Evolutionary conservation across 2,329 filamentous ascomycete genomes (phyloP).

Genomic region (Cercospora brassicicola): DNA sequence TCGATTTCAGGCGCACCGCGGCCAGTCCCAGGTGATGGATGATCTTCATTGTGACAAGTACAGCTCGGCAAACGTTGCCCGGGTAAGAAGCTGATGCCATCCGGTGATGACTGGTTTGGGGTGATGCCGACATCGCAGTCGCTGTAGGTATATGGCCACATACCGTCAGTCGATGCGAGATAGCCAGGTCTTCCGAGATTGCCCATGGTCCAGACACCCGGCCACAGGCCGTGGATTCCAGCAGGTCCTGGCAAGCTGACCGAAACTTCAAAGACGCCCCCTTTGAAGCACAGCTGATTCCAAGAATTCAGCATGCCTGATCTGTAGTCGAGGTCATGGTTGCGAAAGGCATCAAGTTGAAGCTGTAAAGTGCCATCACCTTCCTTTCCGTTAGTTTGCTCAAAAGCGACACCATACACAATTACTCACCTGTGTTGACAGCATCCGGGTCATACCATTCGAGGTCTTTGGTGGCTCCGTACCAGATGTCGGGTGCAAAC

Average conservation of each 20-base stretch:
- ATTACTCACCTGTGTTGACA: conserved; percentile 46
- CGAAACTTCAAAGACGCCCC: conserved; percentile 55
- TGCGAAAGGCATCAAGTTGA: conserved; percentile 64
- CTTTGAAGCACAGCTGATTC: conserved; percentile 57
- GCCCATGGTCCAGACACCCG: conserved; percentile 57
- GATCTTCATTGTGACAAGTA: conserved; percentile 48
- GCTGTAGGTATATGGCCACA: conserved; percentile 58
- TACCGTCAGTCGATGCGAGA: conserved; percentile 53
- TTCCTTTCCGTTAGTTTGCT: conserved; percentile 6
- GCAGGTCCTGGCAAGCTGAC: conserved; percentile 55
- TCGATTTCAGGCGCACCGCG: conserved; percentile 53
- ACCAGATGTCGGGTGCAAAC: conserved; percentile 56
- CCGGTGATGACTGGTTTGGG: conserved; percentile 49
- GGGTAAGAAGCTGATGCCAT: conserved; percentile 47
- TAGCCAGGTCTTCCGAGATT: conserved; percentile 57
- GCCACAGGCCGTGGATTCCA: conserved; percentile 54
- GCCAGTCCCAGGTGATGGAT: conserved; percentile 50
- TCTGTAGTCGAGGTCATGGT: conserved; percentile 56
- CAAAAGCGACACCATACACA: background rate
- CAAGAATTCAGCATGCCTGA: conserved; percentile 56
- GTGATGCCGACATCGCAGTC: conserved; percentile 53
- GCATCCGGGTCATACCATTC: conserved; percentile 57
- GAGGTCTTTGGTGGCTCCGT: conserved; percentile 54
- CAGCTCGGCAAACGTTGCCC: conserved; percentile 50
- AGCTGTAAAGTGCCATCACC: conserved; percentile 50